phyloP scores from a whole-genome alignment of 176 grass and related monocot genomes.

The Puccinellia tenuiflora region DNA sequence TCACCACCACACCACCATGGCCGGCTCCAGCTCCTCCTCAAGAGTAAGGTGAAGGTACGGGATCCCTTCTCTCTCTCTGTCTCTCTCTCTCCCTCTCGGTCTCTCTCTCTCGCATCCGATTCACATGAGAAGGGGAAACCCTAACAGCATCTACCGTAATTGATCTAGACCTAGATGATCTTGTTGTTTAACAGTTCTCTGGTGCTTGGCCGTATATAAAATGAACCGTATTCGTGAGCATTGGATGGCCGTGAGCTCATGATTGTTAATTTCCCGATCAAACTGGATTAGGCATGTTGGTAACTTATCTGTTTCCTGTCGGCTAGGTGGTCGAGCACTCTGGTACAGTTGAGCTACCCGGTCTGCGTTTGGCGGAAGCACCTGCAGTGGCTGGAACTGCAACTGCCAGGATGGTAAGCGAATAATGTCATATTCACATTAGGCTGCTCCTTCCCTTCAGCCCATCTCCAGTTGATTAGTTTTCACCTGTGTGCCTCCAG shows the following conservation, averaged over 20 bases:
- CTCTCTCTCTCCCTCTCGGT: too few species aligned
- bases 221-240: background rate
- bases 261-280: background rate
- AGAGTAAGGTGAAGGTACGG: too few species aligned
- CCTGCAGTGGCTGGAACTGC: slow-evolving; percentile 53
- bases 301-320: slow-evolving; percentile 9
- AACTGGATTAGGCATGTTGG: background rate
- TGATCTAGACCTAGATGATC: too few species aligned
- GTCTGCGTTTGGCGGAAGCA: slow-evolving; percentile 25
- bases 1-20: too few species aligned
- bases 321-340: slow-evolving; percentile 72
- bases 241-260: background rate
- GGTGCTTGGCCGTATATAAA: background rate
- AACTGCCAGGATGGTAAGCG: slow-evolving; percentile 57
- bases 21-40: too few species aligned
- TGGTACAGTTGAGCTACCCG: slow-evolving; percentile 49
- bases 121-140: too few species aligned
- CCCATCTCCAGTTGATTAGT: background rate
- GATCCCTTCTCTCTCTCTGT: too few species aligned
- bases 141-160: too few species aligned
- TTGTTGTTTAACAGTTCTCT: too few species aligned
- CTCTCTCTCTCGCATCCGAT: too few species aligned
- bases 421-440: background rate
- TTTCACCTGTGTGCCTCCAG: background rate
- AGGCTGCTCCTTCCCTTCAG: background rate